Evolutionary conservation across 805 yeast genomes (phyloP), one percentile per base, ranked within the genome.

Genomic region (Ogataea haglerorum): DNA sequence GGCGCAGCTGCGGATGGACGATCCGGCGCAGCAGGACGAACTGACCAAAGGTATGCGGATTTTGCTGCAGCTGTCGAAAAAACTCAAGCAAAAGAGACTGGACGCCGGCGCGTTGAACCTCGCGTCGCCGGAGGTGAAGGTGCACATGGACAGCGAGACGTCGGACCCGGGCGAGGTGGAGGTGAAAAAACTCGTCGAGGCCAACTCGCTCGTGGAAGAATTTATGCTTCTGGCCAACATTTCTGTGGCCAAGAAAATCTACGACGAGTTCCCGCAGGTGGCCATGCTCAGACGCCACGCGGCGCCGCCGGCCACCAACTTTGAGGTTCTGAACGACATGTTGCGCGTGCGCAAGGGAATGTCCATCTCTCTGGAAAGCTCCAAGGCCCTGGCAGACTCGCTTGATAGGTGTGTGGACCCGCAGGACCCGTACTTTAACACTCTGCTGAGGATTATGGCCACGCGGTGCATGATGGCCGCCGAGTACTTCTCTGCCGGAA

Each of bases 381-480:
- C 97, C 1, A 86, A 82, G 56, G 85, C 95, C 0, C 73, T 93
- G 32, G 98, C 99, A 2, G 96, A 90, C 56, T 89, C 97, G 14
- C 70, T 93, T 37, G 99, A 93, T 60, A 73, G 86, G 43, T 88
- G 96, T 64, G 78, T 68, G 24, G 98, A 91, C 62, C 76, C 81
- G 17, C 58, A 76, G 0, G 98, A 93, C 62, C 83, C 90, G 6
- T 93, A 87, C 58, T 88, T 93, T 75, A 93, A 93, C 64, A 93
- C 97, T 0, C 72, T 93, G 53, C 72, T 91, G 6, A 81, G 99
- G 63, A 93, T 93, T 50, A 84, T 93, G 95, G 93, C 97, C 6
- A 93, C 99, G 0, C 76, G 99, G 56, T 91, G 98, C 66, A 93
- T 93, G 99, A 87, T 89, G 85, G 96, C 99, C 2, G 99, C 99